Evolutionary conservation across 306 rosid species (phyloP).

Genomic region (Citrullus mucosospermus): DNA sequence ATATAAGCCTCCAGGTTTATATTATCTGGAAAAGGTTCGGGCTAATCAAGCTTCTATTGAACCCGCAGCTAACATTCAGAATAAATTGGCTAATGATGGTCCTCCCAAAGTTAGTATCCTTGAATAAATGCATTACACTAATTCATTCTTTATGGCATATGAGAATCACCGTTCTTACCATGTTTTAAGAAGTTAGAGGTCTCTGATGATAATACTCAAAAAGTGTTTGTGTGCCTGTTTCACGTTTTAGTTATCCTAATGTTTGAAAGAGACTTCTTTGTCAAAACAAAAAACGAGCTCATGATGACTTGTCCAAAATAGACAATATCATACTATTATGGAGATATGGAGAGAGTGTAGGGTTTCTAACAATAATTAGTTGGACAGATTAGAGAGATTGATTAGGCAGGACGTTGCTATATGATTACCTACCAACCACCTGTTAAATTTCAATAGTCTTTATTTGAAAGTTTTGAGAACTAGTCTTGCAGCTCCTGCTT

Average conservation of each 20-base stretch:
- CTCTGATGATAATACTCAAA: neutral
- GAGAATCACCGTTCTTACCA: neutral
- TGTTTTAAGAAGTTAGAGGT: neutral
- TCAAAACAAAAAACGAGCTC: neutral
- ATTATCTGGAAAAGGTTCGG: constrained; percentile 18
- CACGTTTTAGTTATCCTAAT: neutral
- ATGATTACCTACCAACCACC: neutral
- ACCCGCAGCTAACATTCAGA: constrained; percentile 15
- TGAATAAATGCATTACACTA: constrained; percentile 11
- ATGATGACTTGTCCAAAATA: no score
- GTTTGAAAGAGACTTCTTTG: neutral
- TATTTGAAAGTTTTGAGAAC: neutral
- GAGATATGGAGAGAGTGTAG: no score
- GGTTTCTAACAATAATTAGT: no score
- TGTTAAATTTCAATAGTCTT: neutral
- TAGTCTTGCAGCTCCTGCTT: neutral
- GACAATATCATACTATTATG: no score
- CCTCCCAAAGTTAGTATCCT: constrained; percentile 7
- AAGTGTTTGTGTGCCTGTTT: neutral
- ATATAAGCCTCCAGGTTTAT: constrained; percentile 29
- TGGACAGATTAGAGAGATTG: no score
- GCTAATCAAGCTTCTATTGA: constrained; percentile 17
- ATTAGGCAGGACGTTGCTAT: neutral
- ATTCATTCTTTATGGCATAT: constrained; percentile 11
- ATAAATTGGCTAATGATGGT: constrained; percentile 16